Conservation (phyloP, 768 basidiomycete species). For the Tylopilus sp. region DNA sequence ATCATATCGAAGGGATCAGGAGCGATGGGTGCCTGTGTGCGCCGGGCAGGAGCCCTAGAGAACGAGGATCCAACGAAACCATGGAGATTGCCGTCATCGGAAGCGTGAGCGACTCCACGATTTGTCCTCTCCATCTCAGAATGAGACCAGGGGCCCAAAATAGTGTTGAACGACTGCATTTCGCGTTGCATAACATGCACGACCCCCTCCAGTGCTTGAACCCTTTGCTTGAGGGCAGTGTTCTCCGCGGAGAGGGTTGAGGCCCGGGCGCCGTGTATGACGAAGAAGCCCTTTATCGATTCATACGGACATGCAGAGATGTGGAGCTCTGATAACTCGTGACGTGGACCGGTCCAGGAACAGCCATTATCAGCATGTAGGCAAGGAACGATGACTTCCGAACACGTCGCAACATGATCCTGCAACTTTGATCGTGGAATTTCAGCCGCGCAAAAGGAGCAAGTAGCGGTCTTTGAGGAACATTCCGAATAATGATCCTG, state of each 20-base stretch:
- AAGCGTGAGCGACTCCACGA: slow-evolving; percentile 10
- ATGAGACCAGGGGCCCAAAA: slow-evolving; percentile 64
- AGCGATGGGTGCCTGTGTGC: slow-evolving; percentile 8
- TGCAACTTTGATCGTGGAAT: slow-evolving; percentile 33
- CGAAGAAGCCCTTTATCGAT: slow-evolving; percentile 57
- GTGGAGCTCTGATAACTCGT: slow-evolving; percentile 36
- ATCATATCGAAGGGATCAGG: slow-evolving; percentile 17
- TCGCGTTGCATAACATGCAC: slow-evolving; percentile 54
- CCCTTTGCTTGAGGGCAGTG: slow-evolving; percentile 51
- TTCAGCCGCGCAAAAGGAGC: slow-evolving; percentile 40
- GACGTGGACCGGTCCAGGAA: slow-evolving; percentile 48
- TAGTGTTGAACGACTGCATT: slow-evolving; percentile 49
- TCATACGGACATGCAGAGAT: slow-evolving; percentile 52
- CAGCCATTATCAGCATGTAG: slow-evolving; percentile 50
- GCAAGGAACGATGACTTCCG: slow-evolving; percentile 39
- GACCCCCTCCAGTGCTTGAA: slow-evolving; percentile 56
- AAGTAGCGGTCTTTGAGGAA: slow-evolving; percentile 34
- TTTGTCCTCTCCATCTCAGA: slow-evolving; percentile 30
- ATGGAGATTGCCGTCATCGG: slow-evolving; percentile 10
- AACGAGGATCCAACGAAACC: slow-evolving; percentile 17
- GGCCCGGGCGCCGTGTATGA: slow-evolving; percentile 38
- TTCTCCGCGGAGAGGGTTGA: slow-evolving; percentile 61
- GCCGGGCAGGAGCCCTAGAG: slow-evolving; percentile 13
- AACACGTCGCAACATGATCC: slow-evolving; percentile 39
- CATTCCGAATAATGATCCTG: slow-evolving; percentile 42